Evolutionary conservation across 2,329 filamentous ascomycete species (phyloP).

Genomic region (Exophiala viscosa): DNA sequence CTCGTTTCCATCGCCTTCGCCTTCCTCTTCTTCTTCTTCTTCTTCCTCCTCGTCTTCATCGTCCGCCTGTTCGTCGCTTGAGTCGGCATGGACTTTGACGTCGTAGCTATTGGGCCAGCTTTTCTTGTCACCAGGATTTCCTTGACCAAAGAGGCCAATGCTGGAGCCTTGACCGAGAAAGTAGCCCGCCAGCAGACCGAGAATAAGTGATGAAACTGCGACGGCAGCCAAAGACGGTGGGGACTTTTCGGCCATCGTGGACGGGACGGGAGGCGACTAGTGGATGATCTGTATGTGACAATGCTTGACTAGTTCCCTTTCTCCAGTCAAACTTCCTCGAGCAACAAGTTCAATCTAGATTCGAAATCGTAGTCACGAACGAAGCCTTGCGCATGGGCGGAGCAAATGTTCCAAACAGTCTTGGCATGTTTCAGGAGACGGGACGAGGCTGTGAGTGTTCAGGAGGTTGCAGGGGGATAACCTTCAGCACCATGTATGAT

Average conservation of each 20-base stretch:
- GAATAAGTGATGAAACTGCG: slow-evolving; percentile 25
- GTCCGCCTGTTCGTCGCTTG: slow-evolving; percentile 38
- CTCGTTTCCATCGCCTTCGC: slow-evolving; percentile 56
- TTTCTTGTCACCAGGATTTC: slow-evolving; percentile 32
- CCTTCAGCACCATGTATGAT: no score
- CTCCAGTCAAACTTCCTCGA: no score
- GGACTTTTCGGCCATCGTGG: slow-evolving; percentile 25
- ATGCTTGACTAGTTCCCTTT: no score
- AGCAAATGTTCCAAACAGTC: no score
- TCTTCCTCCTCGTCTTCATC: slow-evolving; percentile 41
- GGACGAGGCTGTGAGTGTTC: no score
- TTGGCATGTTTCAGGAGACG: no score
- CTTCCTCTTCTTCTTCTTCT: slow-evolving; percentile 65
- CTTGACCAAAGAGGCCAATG: slow-evolving; percentile 63
- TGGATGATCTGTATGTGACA: no score
- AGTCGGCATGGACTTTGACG: slow-evolving; percentile 44
- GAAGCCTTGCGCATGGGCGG: no score
- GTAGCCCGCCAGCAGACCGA: slow-evolving; percentile 74
- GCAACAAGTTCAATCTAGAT: no score
- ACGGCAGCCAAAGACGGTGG: slow-evolving; percentile 25
- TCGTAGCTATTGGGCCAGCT: slow-evolving; percentile 55
- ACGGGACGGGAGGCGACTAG: no score
- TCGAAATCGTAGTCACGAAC: no score
- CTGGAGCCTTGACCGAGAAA: slow-evolving; percentile 62
- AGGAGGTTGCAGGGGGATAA: no score